phyloP scores from a whole-genome alignment of 2,329 filamentous ascomycete genomes.

The Colletotrichum destructivum region DNA sequence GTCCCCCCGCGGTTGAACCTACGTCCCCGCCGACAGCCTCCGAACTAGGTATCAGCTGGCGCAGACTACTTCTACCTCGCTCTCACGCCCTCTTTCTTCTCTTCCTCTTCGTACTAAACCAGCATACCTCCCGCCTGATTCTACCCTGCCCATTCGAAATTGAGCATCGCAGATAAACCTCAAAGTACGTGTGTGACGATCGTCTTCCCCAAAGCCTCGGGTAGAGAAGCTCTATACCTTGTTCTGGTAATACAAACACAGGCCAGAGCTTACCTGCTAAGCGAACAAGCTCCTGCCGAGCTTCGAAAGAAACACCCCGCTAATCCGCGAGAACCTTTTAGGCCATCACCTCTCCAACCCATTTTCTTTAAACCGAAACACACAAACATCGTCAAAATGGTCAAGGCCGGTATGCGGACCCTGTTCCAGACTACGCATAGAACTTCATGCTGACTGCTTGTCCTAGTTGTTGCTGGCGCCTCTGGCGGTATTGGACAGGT shows the following conservation, averaged over 20 bases:
- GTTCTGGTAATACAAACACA: neutral
- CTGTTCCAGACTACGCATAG: neutral
- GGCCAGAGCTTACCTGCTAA: constrained; percentile 24
- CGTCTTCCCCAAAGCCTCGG: neutral
- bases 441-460: constrained; percentile 10
- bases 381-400: constrained; percentile 61
- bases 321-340: constrained; percentile 37
- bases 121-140: constrained; percentile 1
- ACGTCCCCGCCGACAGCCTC: constrained; percentile 42
- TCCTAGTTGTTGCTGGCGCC: constrained; percentile 87
- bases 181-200: constrained; percentile 4
- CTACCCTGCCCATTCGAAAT: constrained; percentile 12
- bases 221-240: neutral
- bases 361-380: constrained; percentile 30
- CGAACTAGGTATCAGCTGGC: constrained; percentile 41
- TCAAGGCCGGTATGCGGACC: constrained; percentile 71
- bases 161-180: constrained; percentile 11
- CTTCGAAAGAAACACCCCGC: constrained; percentile 40
- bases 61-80: constrained; percentile 38
- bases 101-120: constrained; percentile 11
- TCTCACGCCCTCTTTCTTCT: constrained; percentile 8
- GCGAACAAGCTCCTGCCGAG: constrained; percentile 29
- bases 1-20: constrained; percentile 41
- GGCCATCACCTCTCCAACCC: constrained; percentile 12
- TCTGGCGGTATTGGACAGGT: constrained; percentile 99